Evolutionary conservation across 2,329 filamentous ascomycete genomes (phyloP).

Genomic region (Ceratocystis harringtonii): DNA sequence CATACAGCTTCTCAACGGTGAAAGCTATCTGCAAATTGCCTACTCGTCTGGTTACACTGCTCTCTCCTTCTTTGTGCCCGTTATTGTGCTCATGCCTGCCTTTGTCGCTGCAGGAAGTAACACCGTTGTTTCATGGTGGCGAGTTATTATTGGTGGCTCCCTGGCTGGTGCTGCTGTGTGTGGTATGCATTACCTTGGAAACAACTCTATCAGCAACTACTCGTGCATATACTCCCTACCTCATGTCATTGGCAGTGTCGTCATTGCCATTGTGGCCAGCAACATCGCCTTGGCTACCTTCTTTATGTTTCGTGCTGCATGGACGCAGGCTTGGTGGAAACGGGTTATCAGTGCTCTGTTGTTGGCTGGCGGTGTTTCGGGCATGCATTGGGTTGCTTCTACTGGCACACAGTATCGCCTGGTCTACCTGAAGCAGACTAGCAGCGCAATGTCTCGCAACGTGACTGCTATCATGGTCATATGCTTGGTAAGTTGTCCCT

Average conservation of each 20-base stretch:
- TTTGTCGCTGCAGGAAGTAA: conserved; percentile 54
- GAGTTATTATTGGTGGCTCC: conserved; percentile 47
- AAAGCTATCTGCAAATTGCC: conserved; percentile 49
- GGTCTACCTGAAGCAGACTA: conserved; percentile 29
- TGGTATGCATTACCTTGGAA: conserved; percentile 81
- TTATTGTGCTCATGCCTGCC: conserved; percentile 56
- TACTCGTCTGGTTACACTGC: conserved; percentile 60
- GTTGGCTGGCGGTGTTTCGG: conserved; percentile 59
- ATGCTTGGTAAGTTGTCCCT: conserved; percentile 40
- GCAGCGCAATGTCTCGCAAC: conserved; percentile 38
- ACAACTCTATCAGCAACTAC: conserved; percentile 69
- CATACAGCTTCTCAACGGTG: conserved; percentile 52
- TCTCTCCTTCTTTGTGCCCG: conserved; percentile 65
- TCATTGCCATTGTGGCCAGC: conserved; percentile 60
- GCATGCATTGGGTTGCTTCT: conserved; percentile 76
- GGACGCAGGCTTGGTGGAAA: conserved; percentile 70
- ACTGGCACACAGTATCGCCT: conserved; percentile 55
- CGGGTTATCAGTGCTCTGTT: conserved; percentile 49
- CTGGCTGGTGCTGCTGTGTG: conserved; percentile 62
- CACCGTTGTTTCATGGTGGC: conserved; percentile 41
- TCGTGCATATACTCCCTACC: conserved; percentile 42
- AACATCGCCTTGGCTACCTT: conserved; percentile 57
- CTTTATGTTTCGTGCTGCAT: conserved; percentile 59
- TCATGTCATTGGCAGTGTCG: conserved; percentile 51
- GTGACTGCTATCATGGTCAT: conserved; percentile 60